Base-by-base conservation (phyloP, 164 flowering plant genomes). In the Malania oleifera region DNA sequence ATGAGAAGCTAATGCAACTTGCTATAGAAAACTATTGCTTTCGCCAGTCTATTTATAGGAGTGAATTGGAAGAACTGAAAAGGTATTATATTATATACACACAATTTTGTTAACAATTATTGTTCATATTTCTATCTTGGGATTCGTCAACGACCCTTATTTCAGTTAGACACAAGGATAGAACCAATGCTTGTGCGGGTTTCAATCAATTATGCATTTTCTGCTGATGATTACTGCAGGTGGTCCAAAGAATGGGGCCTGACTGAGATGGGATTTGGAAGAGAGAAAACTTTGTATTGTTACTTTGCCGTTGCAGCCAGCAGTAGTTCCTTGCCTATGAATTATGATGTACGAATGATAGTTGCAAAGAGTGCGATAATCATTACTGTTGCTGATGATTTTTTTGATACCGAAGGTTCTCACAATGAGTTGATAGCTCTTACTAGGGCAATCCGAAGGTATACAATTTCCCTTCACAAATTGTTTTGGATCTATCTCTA, bases 241-340 rank as follows among this genome's bases (percentile, higher is more conserved):
- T 79, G 83, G 83, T 58, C 75, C 2, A 68, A 59, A 63, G 61
- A 64, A 7, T 23, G 41, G 12, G 62, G 73, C 0, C 66, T 73
- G 3, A 25, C 24, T 28, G 55, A 66, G 7, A 60, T 73, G 55
- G 73, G 73, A 24, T 73, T 73, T 57, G 77, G 72, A 11, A 31
- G 80, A 28, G 79, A 79, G 45, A 79, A 76, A 62, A 74, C 80
- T 2, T 38, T 62, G 0, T 51, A 51, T 12, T 51, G 37, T 27
- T 51, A 51, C 38, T 51, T 51, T 28, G 54, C 54, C 4, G 22
- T 28, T 27, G 54, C 54, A 2, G 54, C 54, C 17, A 2, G 54
- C 35, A 1, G 37, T n/a, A 1, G 8, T 8, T 20, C 58, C 4
- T 31, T 46, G 9, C 71, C 71, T 22, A 12, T n/a, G 24, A 20